Evolutionary conservation across 495 filamentous ascomycete species (phyloP).

Genomic region (Evernia prunastri): DNA sequence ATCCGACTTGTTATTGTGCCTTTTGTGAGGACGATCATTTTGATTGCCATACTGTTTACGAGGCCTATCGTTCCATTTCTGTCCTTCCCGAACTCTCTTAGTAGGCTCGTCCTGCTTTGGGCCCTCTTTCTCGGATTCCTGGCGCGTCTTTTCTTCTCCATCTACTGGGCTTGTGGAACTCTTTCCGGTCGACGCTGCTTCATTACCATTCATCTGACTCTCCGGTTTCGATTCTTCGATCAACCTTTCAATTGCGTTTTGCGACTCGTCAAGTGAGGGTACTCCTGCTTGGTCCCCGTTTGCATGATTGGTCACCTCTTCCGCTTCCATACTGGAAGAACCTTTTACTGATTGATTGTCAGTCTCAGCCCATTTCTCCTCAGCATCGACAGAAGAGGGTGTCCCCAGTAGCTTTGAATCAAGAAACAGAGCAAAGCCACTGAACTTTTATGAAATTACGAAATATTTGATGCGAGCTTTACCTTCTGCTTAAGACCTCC

Average conservation of each 20-base stretch:
- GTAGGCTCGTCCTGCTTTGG: slow-evolving; percentile 8
- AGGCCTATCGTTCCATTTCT: slow-evolving; percentile 23
- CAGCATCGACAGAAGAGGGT: neutral
- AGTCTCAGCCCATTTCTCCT: neutral
- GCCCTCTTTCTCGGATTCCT: slow-evolving; percentile 3
- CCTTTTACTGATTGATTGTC: neutral
- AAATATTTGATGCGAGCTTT: no score
- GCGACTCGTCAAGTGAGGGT: neutral
- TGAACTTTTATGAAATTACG: neutral
- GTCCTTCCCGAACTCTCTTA: slow-evolving; percentile 24
- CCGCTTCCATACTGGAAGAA: neutral
- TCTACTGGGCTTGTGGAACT: neutral
- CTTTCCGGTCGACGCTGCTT: neutral
- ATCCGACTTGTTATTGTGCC: slow-evolving; percentile 57
- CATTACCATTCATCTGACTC: neutral
- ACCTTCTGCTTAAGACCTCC: neutral
- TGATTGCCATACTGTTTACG: slow-evolving; percentile 11
- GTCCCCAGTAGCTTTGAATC: no score
- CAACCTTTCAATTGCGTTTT: slow-evolving; percentile 5
- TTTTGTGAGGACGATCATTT: slow-evolving; percentile 11
- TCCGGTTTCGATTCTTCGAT: neutral
- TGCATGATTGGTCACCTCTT: slow-evolving; percentile 4
- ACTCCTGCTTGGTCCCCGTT: neutral
- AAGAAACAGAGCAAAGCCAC: no score
- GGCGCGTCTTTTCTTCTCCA: neutral